Conservation (phyloP, 1,284 basidiomycete genomes). For the Fomitopsis schrenkii region DNA sequence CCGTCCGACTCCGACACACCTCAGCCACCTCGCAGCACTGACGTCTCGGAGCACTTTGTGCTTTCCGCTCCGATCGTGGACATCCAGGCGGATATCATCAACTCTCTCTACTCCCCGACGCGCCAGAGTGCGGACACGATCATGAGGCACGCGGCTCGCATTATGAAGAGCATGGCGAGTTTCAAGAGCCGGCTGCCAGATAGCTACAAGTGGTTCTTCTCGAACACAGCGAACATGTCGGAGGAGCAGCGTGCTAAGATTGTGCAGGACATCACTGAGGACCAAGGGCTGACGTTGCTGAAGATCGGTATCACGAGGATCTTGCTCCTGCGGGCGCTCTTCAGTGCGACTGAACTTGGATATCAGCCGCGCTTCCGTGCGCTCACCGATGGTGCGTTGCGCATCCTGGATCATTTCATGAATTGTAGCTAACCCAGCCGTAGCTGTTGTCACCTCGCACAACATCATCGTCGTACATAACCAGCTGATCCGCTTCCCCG, state of each 20-base stretch:
- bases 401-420: slow-evolving; percentile 3
- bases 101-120: slow-evolving; percentile 72
- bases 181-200: slow-evolving; percentile 65
- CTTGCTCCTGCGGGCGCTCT: slow-evolving; percentile 67
- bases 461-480: slow-evolving; percentile 80
- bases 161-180: slow-evolving; percentile 68
- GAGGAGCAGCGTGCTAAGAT: slow-evolving; percentile 58
- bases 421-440: neutral
- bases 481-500: slow-evolving; percentile 74
- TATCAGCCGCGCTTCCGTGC: slow-evolving; percentile 63
- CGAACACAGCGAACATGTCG: slow-evolving; percentile 68
- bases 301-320: slow-evolving; percentile 80
- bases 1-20: slow-evolving; percentile 77
- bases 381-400: slow-evolving; percentile 62
- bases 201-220: slow-evolving; percentile 66
- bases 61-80: slow-evolving; percentile 67
- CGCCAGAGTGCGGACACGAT: slow-evolving; percentile 61
- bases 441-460: slow-evolving; percentile 79
- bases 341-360: slow-evolving; percentile 66
- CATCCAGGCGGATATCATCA: slow-evolving; percentile 83
- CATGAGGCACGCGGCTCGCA: slow-evolving; percentile 70
- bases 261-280: slow-evolving; percentile 69
- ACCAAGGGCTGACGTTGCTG: slow-evolving; percentile 73
- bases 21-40: slow-evolving; percentile 50
- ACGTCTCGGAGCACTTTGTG: slow-evolving; percentile 69